A percentile compares a stretch with the other conserved stretches of the same genome.
These are phyloP conservation scores for Candida pseudofarinosa DNA, from an alignment of 805 yeast genomes.

Conservation along the genomic window DNA sequence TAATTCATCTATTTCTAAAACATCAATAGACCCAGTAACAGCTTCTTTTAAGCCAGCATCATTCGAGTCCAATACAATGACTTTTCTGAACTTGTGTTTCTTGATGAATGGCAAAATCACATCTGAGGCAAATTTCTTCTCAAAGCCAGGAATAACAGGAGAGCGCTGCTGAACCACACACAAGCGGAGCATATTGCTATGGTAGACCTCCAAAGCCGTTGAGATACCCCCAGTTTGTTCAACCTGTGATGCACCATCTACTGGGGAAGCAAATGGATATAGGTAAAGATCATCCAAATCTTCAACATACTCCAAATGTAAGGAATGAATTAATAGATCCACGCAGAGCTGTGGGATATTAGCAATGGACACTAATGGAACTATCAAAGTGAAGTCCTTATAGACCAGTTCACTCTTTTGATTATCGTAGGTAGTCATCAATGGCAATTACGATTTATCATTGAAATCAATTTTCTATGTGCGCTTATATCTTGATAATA, in stretches of 20 bases:
- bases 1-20: slow-evolving; percentile 27
- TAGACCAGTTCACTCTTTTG: background rate
- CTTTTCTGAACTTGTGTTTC: slow-evolving; percentile 34
- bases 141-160: slow-evolving; percentile 70
- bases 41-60: slow-evolving; percentile 53
- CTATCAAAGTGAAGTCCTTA: slow-evolving; percentile 41
- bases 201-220: slow-evolving; percentile 65
- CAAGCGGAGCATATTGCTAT: slow-evolving; percentile 34
- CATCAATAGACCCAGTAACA: slow-evolving; percentile 19
- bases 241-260: slow-evolving; percentile 37
- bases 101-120: slow-evolving; percentile 48
- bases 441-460: background rate
- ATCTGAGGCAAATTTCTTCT: slow-evolving; percentile 46
- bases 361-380: slow-evolving; percentile 84
- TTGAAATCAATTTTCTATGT: background rate
- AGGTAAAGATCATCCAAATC: slow-evolving; percentile 56
- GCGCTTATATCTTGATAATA: background rate
- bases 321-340: slow-evolving; percentile 70
- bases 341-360: slow-evolving; percentile 82
- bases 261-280: slow-evolving; percentile 83
- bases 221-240: slow-evolving; percentile 38
- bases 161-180: slow-evolving; percentile 78
- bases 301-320: slow-evolving; percentile 48
- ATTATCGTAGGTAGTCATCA: background rate
- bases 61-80: slow-evolving; percentile 66